Percentiles rank a stretch among this genome's conserved stretches.
Conservation (phyloP, 805 yeast genomes). For the Wickerhamomyces tratensis region DNA sequence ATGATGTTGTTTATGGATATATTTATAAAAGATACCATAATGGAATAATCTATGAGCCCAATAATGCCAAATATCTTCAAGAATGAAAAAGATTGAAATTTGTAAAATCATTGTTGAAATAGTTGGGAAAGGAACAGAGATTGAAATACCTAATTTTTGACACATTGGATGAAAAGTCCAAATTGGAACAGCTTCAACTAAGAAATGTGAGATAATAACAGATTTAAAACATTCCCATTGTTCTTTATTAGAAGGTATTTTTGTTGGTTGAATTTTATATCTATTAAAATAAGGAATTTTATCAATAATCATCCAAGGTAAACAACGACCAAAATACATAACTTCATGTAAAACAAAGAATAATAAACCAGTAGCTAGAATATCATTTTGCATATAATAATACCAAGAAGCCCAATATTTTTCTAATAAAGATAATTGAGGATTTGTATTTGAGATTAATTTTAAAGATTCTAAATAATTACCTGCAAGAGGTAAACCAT, state of each 20-base stretch:
- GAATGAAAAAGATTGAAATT: slow-evolving; percentile 65
- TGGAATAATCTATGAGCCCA: slow-evolving; percentile 91
- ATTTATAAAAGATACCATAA: slow-evolving; percentile 79
- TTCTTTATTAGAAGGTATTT: slow-evolving; percentile 70
- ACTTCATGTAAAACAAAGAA: slow-evolving; percentile 78
- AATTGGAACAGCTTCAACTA: slow-evolving; percentile 92
- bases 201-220: slow-evolving; percentile 76
- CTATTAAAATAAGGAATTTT: slow-evolving; percentile 74
- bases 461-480: not conserved
- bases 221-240: slow-evolving; percentile 89
- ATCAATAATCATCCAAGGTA: slow-evolving; percentile 91
- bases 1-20: slow-evolving; percentile 96
- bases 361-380: slow-evolving; percentile 84
- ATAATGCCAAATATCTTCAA: slow-evolving; percentile 96
- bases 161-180: slow-evolving; percentile 97
- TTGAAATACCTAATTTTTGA: slow-evolving; percentile 65
- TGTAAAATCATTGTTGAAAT: slow-evolving; percentile 50
- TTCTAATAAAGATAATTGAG: slow-evolving; percentile 46
- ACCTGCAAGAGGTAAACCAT: not conserved
- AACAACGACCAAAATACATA: slow-evolving; percentile 82
- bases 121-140: slow-evolving; percentile 80
- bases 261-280: slow-evolving; percentile 84
- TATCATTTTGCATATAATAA: slow-evolving; percentile 75
- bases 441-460: slow-evolving; percentile 16
- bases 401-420: slow-evolving; percentile 86